Base-by-base conservation (phyloP, 352 stramenopile genomes). In the Globisporangium middletonii region DNA sequence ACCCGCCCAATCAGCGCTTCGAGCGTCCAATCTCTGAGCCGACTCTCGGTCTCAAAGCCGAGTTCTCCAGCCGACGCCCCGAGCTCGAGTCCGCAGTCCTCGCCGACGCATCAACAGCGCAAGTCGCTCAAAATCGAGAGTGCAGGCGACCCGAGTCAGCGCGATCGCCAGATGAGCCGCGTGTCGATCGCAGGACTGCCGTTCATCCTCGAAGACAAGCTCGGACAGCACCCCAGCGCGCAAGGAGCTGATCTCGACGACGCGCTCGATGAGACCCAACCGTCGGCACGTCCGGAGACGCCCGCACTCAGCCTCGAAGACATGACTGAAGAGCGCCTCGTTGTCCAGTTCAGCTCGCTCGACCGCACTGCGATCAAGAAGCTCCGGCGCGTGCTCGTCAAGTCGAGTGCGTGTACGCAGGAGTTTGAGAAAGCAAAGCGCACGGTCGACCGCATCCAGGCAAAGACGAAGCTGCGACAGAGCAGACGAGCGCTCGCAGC, bases 391-490 rank as follows among this genome's bases (percentile, higher is more conserved):
- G 77, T 88, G n/a, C 64, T 83, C 23, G 65, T 71, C 18, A 85
- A 85, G 37, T 88, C 77, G 1, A 75, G 72, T 28, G 77, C 77
- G 4, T 80, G 65, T 42, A 77, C 63, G 19, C 77, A 88, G 41
- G 77, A 88, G 48, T 76, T 88, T 38, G 67, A 82, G 28, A 78
- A 74, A 41, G 67, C 64, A n/a, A 69, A 72, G 23, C 61, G 63
- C 7, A 82, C 73, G 9, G 57, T 88, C 23, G 75, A 79, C 53
- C 79, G 78, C 55, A 85, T 88, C 53, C 75, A 83, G 13, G 57
- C 64, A 2, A 61, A 67, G 1, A 71, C 69, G 0, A 75, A 83
- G 50, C 49, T 72, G 42, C 66, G 65, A 43, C 65, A 83, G 48
- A 46, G 68, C 27, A 67, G 73, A 35, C 63, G 67, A 7, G 53